A percentile compares a stretch with the other conserved stretches of the same genome.
Conservation (phyloP, 2,329 filamentous ascomycete genomes). For the Hypoxylon sp. region DNA sequence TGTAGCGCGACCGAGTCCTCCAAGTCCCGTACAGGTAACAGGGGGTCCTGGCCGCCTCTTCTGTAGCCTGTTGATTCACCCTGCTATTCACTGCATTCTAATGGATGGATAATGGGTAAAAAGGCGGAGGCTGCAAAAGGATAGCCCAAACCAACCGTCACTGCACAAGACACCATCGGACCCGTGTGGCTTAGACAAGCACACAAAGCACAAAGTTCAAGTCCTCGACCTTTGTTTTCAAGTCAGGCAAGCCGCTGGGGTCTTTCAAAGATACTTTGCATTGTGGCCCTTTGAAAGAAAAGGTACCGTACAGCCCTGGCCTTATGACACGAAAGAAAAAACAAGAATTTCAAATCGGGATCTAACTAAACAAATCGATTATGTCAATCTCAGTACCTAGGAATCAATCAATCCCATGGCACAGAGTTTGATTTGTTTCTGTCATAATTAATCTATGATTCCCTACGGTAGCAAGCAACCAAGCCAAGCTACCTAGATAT, state of each 20-base stretch:
- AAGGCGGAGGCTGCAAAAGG: slow-evolving; percentile 42
- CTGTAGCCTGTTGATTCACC: slow-evolving; percentile 22
- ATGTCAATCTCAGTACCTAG: neutral
- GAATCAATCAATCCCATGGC: slow-evolving; percentile 8
- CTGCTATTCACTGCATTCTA: neutral
- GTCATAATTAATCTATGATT: slow-evolving; percentile 12
- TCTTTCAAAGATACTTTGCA: slow-evolving; percentile 30
- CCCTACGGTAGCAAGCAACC: neutral
- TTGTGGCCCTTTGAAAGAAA: slow-evolving; percentile 6
- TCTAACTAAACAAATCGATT: slow-evolving; percentile 27
- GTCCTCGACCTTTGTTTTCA: slow-evolving; percentile 8
- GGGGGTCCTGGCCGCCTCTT: slow-evolving; percentile 27
- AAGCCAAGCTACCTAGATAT: slow-evolving; percentile 8
- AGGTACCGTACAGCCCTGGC: slow-evolving; percentile 21
- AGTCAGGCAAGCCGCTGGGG: slow-evolving; percentile 10
- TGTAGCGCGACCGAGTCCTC: slow-evolving; percentile 36
- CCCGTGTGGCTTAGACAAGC: slow-evolving; percentile 43
- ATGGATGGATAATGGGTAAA: slow-evolving; percentile 19
- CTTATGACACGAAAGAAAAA: neutral
- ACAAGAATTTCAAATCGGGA: slow-evolving; percentile 21
- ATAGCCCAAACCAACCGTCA: slow-evolving; percentile 29
- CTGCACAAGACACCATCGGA: slow-evolving; percentile 26
- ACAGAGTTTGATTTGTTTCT: slow-evolving; percentile 10
- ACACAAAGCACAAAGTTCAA: too few species aligned
- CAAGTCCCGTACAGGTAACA: slow-evolving; percentile 18